Base-by-base conservation (phyloP, 164 flowering plant genomes). In the Chimonanthus praecox region DNA sequence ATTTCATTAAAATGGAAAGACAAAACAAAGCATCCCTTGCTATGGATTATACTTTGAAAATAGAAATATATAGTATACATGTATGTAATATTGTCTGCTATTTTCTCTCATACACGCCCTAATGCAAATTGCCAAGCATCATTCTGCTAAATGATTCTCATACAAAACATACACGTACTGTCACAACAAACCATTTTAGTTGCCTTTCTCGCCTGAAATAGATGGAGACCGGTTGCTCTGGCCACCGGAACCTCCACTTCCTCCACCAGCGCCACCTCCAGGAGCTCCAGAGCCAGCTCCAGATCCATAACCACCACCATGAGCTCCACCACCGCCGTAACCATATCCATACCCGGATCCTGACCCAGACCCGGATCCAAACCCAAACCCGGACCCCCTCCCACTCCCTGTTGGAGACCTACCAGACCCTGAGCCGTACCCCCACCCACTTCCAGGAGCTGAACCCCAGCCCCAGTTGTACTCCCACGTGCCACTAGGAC, bases 381-480 rank as follows among this genome's bases (percentile, higher is more conserved):
- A 87, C 2, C 94, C 97, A 69, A 44, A 89, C 6, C 97, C 94
- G 9, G 8, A 86, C 7, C 97, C 97, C 67, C 76, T 80, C 1
- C 89, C 93, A 44, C 68, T 81, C 15, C 94, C 97, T 58, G 62
- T 77, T 0, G 91, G 85, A 0, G 94, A 88, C 73, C 77, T 73
- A 3, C 90, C 93, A 0, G 89, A 90, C 7, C 94, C 97, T 2
- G 92, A 88, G 1, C 97, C 97, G 60, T 82, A 92, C 4, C 97
- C 97, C 89, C 89, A 92, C 15, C 93, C 92, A 11, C 83, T 74
- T 6, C 79, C 81, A 0, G 97, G 97, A 69, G 83, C 76, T 0
- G 94, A 80, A 15, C 94, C 94, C 92, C 93, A 92, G 0, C 89
- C 94, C 94, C 97, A 92, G 6, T 70, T 83, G 72, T 82, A 88